phyloP scores from a whole-genome alignment of 345 rosid genomes.

The Cardamine occulta region DNA sequence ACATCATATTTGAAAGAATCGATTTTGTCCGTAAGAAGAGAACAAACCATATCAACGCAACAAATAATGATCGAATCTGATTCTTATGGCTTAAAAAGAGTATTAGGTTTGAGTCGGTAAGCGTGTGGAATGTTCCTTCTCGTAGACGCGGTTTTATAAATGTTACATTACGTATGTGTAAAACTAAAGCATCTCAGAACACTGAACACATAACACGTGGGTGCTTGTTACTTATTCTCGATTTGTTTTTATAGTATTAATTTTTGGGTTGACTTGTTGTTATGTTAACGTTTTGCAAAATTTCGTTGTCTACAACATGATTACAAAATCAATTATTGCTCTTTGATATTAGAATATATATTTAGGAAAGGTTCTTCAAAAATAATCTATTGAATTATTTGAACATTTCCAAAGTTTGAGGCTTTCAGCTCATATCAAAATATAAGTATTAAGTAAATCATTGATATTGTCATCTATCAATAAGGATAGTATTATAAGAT shows the following conservation, averaged over 20 bases:
- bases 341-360: neutral
- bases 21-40: neutral
- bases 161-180: slow-evolving; percentile 22
- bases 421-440: neutral
- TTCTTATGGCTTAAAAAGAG: slow-evolving; percentile 20
- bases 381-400: neutral
- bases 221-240: neutral
- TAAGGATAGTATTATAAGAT: no score
- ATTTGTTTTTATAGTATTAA: neutral
- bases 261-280: slow-evolving; percentile 19
- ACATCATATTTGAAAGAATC: neutral
- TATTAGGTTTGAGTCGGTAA: slow-evolving; percentile 11
- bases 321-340: neutral
- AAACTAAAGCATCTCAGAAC: slow-evolving; percentile 20
- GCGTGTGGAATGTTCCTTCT: slow-evolving; percentile 17
- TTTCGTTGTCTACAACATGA: slow-evolving; percentile 24
- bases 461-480: neutral
- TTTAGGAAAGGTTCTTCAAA: neutral
- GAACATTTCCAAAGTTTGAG: neutral
- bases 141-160: slow-evolving; percentile 22
- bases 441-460: neutral
- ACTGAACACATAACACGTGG: slow-evolving; percentile 16
- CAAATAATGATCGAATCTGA: slow-evolving; percentile 15
- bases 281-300: slow-evolving; percentile 1
- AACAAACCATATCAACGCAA: slow-evolving; percentile 13